Base-by-base conservation (phyloP, 1,284 basidiomycete species). In the Ustilago xerochloae region DNA sequence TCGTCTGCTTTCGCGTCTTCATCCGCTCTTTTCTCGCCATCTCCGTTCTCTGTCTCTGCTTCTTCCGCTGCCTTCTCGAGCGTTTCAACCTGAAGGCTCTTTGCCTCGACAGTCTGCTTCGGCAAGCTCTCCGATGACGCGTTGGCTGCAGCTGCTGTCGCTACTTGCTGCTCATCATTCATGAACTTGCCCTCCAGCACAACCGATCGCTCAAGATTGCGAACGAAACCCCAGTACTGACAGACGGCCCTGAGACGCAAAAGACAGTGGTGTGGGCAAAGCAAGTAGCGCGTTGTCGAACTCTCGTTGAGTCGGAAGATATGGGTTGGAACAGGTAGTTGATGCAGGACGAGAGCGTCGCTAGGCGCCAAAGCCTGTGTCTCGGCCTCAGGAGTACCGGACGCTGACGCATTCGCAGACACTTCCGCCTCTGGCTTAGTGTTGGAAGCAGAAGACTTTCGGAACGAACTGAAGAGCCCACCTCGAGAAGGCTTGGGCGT, bases 191-290 rank as follows among this genome's bases (percentile, higher is more conserved):
- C 82, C 50, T 84, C 82, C 6, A 84, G 50, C 4, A 84, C 81
- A 15, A 84, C 68, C 10, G 78, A 74, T 5, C 82, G 73, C 57
- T 84, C 82, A n/a, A 84, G 57, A 26, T 75, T 72, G 6, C 82
- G 73, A 9, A 84, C 47, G 32, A 79, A 83, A 41, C 78, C 77
- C 82, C 82, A 84, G 48, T 79, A 82, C 24, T 75, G 79, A 56
- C 81, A 84, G 5, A 70, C 79, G 3, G 78, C 76, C 15, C 81
- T 67, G 16, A 84, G 55, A 8, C 82, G 76, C 29, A 64, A 54
- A 20, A 84, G 65, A 55, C 81, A 83, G 56, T 83, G 75, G 26
- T 83, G 77, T 43, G 82, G 75, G 60, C 82, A 84, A 6, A 84
- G 64, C 26, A 84, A 50, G 50, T 84, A 81, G 15, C 81, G 75